These are phyloP conservation scores for Basipetospora chlamydospora DNA, from an alignment of 2,329 filamentous ascomycete genomes.

Conservation along the genomic window DNA sequence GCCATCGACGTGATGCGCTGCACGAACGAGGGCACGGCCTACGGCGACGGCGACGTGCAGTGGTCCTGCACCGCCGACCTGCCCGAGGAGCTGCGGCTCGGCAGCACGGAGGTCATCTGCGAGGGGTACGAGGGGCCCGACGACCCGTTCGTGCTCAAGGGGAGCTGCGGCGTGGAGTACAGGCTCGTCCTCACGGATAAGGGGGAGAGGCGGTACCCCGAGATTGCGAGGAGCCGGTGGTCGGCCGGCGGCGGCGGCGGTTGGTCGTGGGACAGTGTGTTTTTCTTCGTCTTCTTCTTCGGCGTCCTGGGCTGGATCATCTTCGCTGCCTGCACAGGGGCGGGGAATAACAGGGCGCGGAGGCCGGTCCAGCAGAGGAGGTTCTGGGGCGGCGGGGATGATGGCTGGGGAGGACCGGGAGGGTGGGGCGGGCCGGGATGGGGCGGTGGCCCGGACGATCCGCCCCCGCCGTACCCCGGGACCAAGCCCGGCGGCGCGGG, in stretches of 20 bases:
- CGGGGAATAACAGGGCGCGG: slow-evolving; percentile 12
- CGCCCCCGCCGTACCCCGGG: slow-evolving; percentile 38
- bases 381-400: slow-evolving; percentile 18
- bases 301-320: slow-evolving; percentile 46
- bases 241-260: slow-evolving; percentile 19
- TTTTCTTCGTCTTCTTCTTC: slow-evolving; percentile 50
- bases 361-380: slow-evolving; percentile 23
- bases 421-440: slow-evolving; percentile 25
- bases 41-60: slow-evolving; percentile 67
- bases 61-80: slow-evolving; percentile 68
- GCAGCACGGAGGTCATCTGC: slow-evolving; percentile 78
- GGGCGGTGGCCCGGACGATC: slow-evolving; percentile 23
- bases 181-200: slow-evolving; percentile 60
- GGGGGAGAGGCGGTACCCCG: slow-evolving; percentile 58
- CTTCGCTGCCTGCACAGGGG: slow-evolving; percentile 32
- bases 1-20: slow-evolving; percentile 71
- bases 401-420: slow-evolving; percentile 22
- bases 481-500: slow-evolving; percentile 4
- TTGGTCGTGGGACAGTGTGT: slow-evolving; percentile 36
- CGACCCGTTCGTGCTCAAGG: slow-evolving; percentile 77
- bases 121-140: slow-evolving; percentile 69
- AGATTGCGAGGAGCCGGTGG: slow-evolving; percentile 24
- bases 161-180: slow-evolving; percentile 89
- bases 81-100: slow-evolving; percentile 53
- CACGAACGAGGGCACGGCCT: slow-evolving; percentile 69